These are phyloP conservation scores for Oryza glumipatula DNA, from an alignment of 176 grass and related monocot genomes.

Conservation along the genomic window DNA sequence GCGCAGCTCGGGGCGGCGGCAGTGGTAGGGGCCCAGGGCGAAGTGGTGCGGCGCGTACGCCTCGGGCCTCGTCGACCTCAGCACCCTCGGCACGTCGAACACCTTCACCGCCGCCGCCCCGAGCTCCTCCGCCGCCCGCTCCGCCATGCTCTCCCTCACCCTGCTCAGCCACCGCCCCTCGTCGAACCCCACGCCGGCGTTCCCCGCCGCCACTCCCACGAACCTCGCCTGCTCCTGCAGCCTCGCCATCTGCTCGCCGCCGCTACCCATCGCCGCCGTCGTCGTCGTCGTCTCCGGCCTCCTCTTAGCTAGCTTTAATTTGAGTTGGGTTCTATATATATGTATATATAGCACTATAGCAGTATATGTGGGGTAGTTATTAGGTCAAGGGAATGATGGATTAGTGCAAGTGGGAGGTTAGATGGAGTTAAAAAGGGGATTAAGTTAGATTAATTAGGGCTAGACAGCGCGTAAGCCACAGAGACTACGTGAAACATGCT, in stretches of 20 bases:
- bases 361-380: not conserved
- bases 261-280: not conserved
- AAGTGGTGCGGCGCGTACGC: conserved; percentile 77
- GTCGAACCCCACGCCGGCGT: conserved; percentile 42
- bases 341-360: not conserved
- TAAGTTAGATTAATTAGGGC: not conserved
- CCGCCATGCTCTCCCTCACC: conserved; percentile 62
- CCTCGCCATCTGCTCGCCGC: conserved; percentile 6
- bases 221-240: conserved; percentile 42
- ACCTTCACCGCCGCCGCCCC: conserved; percentile 52
- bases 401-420: not conserved
- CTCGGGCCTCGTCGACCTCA: conserved; percentile 52
- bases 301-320: too few relatives aligned
- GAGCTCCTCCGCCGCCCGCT: conserved; percentile 44
- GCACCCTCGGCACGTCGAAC: conserved; percentile 63
- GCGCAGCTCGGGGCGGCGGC: conserved; percentile 65
- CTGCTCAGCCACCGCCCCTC: conserved; percentile 68
- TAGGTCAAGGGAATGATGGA: not conserved
- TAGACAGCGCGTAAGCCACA: not conserved
- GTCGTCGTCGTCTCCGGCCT: not conserved
- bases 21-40: conserved; percentile 79
- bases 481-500: too few relatives aligned
- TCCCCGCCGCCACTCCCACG: conserved; percentile 35
- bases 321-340: too few relatives aligned
- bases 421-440: not conserved